Conservation (phyloP, 257 asterid genomes). For the Parsonsia alboflavescens region DNA sequence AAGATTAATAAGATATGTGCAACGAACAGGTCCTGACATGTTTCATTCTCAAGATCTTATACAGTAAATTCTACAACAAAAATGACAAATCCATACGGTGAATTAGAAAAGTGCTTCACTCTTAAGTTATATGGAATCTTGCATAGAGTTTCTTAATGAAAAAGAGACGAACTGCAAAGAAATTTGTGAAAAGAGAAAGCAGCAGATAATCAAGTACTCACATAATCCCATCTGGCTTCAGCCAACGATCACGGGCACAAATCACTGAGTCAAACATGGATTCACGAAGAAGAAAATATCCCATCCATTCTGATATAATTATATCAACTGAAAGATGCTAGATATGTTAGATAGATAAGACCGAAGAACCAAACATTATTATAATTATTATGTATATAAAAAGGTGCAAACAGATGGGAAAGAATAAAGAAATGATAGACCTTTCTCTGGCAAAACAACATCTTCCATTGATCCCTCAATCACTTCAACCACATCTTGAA, state of each 20-base stretch:
- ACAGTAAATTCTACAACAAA: background rate
- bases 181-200: conserved; percentile 1
- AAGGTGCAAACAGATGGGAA: background rate
- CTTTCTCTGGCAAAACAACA: conserved; percentile 82
- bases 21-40: background rate
- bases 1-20: background rate
- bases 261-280: conserved; percentile 98
- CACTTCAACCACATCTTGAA: conserved; percentile 73
- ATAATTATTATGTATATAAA: conserved; percentile 1
- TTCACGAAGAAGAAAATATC: conserved; percentile 94
- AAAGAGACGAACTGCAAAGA: background rate
- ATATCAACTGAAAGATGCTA: conserved; percentile 61
- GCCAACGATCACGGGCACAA: conserved; percentile 91
- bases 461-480: conserved; percentile 95
- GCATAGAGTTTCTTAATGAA: background rate
- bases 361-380: background rate
- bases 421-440: conserved; percentile 23
- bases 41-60: background rate
- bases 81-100: background rate
- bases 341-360: conserved; percentile 13
- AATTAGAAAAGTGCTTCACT: background rate
- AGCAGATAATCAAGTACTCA: conserved; percentile 32
- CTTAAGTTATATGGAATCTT: background rate
- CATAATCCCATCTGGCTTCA: conserved; percentile 87
- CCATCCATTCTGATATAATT: conserved; percentile 99